Conservation (phyloP, 768 basidiomycete genomes). For the Terana coerulea region DNA sequence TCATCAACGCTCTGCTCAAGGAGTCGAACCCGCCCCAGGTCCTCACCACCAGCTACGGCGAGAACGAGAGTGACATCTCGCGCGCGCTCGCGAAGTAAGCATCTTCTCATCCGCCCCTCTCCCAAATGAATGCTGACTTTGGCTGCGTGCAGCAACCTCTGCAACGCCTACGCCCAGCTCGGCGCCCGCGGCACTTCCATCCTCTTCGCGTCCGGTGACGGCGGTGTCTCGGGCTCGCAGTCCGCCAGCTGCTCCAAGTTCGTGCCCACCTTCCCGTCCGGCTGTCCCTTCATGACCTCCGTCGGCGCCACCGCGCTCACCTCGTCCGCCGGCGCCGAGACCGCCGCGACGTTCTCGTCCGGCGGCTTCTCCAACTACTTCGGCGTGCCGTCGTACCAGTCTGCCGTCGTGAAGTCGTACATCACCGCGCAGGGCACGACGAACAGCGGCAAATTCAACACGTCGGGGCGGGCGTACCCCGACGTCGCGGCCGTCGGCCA, state of each 20-base stretch:
- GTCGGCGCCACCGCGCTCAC: conserved; percentile 55
- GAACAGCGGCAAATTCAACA: conserved; percentile 57
- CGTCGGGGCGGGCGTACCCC: conserved; percentile 43
- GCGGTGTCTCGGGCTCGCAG: conserved; percentile 56
- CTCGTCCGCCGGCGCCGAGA: conserved; percentile 42
- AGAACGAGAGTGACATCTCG: conserved; percentile 69
- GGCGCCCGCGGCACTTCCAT: conserved; percentile 64
- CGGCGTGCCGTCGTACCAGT: conserved; percentile 49
- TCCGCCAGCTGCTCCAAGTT: conserved; percentile 43
- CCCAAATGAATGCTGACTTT: not conserved
- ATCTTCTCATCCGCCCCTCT: not conserved
- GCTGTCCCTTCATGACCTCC: conserved; percentile 49
- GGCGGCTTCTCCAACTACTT: conserved; percentile 74
- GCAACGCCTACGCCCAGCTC: conserved; percentile 61
- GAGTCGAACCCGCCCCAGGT: conserved; percentile 45
- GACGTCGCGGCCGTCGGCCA: conserved; percentile 61
- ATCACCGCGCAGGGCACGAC: conserved; percentile 41
- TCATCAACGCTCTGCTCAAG: conserved; percentile 52
- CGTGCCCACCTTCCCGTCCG: conserved; percentile 48
- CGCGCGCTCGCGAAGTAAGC: conserved; percentile 44
- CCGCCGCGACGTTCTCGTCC: conserved; percentile 56
- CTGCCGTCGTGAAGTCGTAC: conserved; percentile 39
- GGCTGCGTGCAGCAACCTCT: conserved; percentile 42
- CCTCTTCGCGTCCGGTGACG: conserved; percentile 65
- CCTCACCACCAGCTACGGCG: conserved; percentile 68